These are phyloP conservation scores for Pseudocercospora cruenta DNA, from an alignment of 2,329 filamentous ascomycete genomes.

Conservation along the genomic window DNA sequence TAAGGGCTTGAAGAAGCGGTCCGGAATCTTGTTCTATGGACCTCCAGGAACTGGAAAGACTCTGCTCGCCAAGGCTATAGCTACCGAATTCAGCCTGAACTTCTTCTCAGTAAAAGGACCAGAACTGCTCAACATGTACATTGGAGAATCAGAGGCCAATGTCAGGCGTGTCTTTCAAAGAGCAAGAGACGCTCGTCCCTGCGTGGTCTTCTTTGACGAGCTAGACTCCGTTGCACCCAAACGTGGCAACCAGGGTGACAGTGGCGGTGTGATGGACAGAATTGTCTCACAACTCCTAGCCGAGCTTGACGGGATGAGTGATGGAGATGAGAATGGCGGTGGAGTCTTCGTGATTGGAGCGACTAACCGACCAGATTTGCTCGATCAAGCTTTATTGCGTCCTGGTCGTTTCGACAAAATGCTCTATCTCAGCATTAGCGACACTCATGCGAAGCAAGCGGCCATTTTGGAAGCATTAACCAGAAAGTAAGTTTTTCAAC, in stretches of 20 bases:
- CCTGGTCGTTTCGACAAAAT: conserved; percentile 97
- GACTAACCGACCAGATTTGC: conserved; percentile 89
- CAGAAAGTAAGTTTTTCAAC: conserved; percentile 69
- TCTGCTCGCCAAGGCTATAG: conserved; percentile 88
- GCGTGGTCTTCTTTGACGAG: conserved; percentile 93
- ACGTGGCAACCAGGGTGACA: conserved; percentile 94
- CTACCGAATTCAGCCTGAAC: conserved; percentile 89
- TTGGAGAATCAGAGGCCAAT: conserved; percentile 91
- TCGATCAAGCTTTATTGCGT: conserved; percentile 85
- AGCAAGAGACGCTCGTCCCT: conserved; percentile 81
- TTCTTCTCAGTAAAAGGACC: conserved; percentile 95
- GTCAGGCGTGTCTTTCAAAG: conserved; percentile 87
- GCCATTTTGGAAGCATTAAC: conserved; percentile 94
- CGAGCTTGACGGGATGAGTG: conserved; percentile 96
- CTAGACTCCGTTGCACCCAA: conserved; percentile 93
- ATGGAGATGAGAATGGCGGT: conserved; percentile 76
- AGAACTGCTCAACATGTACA: conserved; percentile 93
- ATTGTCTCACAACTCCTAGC: conserved; percentile 94
- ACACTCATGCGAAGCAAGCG: conserved; percentile 94
- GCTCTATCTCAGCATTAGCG: conserved; percentile 93
- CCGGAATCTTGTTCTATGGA: conserved; percentile 88
- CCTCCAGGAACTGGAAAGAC: conserved; percentile 92
- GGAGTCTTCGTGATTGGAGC: conserved; percentile 97
- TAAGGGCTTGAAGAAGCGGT: conserved; percentile 97
- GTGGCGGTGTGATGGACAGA: conserved; percentile 95